A percentile compares a stretch with the other conserved stretches of the same genome.
phyloP scores from a whole-genome alignment of 1,139 yeast genomes.

The Yamadazyma trypodendri region DNA sequence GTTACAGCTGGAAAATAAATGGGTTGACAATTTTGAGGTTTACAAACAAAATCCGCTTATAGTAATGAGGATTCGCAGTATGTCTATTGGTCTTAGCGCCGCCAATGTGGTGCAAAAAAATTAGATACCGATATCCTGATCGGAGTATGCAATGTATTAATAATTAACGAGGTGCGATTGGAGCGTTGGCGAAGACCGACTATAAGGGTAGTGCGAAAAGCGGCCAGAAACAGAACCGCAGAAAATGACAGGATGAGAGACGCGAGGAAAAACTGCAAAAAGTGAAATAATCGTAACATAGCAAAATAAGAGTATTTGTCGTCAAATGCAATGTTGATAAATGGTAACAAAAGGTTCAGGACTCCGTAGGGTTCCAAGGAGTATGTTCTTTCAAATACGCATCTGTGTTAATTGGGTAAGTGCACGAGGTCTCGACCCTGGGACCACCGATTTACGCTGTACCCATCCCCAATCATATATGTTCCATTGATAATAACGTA shows the following conservation, averaged over 20 bases:
- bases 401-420: too few relatives aligned
- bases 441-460: not conserved
- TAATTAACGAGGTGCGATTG: not conserved
- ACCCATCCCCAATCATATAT: too few relatives aligned
- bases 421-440: not conserved
- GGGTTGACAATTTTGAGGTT: too few relatives aligned
- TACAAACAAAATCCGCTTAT: not conserved
- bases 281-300: not conserved
- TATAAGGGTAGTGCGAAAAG: not conserved
- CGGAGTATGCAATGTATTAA: not conserved
- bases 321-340: too few relatives aligned
- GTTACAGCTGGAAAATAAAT: too few relatives aligned
- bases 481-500: too few relatives aligned
- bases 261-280: not conserved
- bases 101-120: not conserved
- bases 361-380: too few relatives aligned
- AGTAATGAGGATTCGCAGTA: not conserved
- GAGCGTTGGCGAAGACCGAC: not conserved
- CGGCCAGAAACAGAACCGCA: not conserved
- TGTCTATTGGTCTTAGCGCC: not conserved
- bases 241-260: not conserved
- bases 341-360: too few relatives aligned
- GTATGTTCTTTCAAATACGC: too few relatives aligned
- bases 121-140: not conserved
- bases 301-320: too few relatives aligned